These are phyloP conservation scores for Geranomyces variabilis DNA, from an alignment of 192 early-diverging fungal genomes.

Conservation along the genomic window DNA sequence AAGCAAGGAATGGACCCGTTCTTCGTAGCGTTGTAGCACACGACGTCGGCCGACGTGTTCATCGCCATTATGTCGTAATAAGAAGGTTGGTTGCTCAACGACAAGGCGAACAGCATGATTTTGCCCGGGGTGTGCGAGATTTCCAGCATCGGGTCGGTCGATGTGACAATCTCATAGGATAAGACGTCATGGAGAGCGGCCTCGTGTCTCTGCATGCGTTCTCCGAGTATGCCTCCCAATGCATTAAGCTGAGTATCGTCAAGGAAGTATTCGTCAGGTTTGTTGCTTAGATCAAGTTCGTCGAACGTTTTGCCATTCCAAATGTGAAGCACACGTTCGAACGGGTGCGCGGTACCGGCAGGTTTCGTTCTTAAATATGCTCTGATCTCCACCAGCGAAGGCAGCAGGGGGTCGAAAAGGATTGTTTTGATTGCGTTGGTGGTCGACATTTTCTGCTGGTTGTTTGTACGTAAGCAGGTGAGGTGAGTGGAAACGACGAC, in stretches of 20 bases:
- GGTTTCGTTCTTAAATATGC: no score
- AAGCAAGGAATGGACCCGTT: background rate
- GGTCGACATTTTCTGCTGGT: no score
- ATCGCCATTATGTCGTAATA: background rate
- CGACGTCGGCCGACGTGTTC: background rate
- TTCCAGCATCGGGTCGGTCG: conserved; percentile 1
- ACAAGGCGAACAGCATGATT: background rate
- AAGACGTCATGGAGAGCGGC: background rate
- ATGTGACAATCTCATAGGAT: background rate
- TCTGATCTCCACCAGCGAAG: no score
- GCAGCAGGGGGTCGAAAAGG: no score
- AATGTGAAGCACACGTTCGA: no score
- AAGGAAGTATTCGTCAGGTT: background rate
- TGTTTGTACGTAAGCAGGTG: no score
- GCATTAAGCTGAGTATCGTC: conserved; percentile 4
- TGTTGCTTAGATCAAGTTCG: background rate
- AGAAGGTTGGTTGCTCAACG: background rate
- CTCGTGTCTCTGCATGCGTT: background rate
- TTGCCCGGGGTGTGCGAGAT: background rate
- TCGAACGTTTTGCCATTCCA: no score
- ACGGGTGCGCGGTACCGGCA: no score
- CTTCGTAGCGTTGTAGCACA: background rate
- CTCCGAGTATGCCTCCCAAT: background rate
- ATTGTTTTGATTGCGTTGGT: no score
- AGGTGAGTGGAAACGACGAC: no score